Evolutionary conservation across 1,139 yeast species (phyloP).

Genomic region (Candida dubliniensis): DNA sequence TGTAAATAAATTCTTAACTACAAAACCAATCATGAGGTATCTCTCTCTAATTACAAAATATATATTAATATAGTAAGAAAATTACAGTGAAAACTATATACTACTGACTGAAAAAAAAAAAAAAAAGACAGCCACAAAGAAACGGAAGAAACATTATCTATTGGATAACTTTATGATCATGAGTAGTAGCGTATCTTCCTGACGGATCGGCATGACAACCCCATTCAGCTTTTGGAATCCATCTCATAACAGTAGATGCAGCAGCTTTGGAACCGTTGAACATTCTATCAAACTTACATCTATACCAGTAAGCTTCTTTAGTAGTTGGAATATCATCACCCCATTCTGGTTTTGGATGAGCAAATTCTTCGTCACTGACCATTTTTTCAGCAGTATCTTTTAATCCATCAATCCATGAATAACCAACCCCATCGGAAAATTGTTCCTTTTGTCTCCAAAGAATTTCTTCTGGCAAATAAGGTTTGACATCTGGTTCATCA

Average conservation of each 20-base stretch:
- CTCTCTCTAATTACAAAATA: too few relatives aligned
- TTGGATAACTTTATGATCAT: constrained; percentile 31
- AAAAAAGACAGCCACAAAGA: too few relatives aligned
- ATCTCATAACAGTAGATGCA: constrained; percentile 95
- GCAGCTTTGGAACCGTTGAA: constrained; percentile 87
- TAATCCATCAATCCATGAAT: constrained; percentile 97
- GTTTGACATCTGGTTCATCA: constrained; percentile 65
- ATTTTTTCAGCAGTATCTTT: constrained; percentile 91
- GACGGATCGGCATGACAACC: constrained; percentile 86
- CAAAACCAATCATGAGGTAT: too few relatives aligned
- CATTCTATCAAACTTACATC: constrained; percentile 90
- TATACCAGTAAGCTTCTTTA: constrained; percentile 99
- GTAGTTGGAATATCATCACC: constrained; percentile 93
- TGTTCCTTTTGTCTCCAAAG: constrained; percentile 99
- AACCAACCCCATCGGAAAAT: constrained; percentile 98
- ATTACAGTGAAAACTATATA: too few relatives aligned
- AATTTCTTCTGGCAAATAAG: constrained; percentile 94
- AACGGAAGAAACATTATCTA: too few relatives aligned
- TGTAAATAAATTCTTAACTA: too few relatives aligned
- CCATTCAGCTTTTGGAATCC: constrained; percentile 99
- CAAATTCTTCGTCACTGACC: constrained; percentile 85
- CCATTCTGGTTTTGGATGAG: constrained; percentile 93
- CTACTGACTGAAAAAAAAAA: too few relatives aligned
- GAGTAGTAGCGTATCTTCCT: constrained; percentile 93
- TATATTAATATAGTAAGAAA: too few relatives aligned